Evolutionary conservation across 176 grass and related monocot species (phyloP).

Genomic region (Pontederia crassipes): DNA sequence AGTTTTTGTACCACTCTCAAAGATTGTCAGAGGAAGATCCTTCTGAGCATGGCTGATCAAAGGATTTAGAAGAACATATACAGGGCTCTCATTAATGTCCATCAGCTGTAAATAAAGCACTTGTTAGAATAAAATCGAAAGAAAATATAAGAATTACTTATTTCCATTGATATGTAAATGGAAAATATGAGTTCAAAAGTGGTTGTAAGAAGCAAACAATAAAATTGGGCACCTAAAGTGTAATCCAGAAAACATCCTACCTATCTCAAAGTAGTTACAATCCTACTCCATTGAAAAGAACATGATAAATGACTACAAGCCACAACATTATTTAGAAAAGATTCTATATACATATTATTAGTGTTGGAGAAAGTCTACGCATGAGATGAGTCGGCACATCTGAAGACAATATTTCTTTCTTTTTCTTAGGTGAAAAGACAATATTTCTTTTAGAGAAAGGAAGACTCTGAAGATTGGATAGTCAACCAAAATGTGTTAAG

Average conservation of each 20-base stretch:
- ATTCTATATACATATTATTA: too few relatives aligned
- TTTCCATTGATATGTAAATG: not conserved
- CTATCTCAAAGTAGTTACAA: not conserved
- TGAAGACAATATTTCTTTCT: too few relatives aligned
- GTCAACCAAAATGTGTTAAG: too few relatives aligned
- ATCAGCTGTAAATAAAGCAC: constrained; percentile 53
- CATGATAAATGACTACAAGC: not conserved
- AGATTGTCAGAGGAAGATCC: constrained; percentile 89
- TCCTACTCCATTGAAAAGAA: not conserved
- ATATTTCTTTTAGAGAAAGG: too few relatives aligned
- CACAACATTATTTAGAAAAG: not conserved
- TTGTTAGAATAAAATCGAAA: constrained; percentile 13
- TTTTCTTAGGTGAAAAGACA: too few relatives aligned
- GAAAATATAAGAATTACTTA: constrained; percentile 7
- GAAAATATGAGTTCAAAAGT: not conserved
- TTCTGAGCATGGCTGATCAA: constrained; percentile 89
- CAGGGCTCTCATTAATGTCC: constrained; percentile 93
- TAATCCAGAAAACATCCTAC: too few relatives aligned
- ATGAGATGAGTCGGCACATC: too few relatives aligned
- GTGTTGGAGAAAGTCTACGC: too few relatives aligned
- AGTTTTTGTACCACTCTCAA: constrained; percentile 70
- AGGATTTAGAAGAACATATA: constrained; percentile 97
- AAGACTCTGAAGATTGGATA: too few relatives aligned
- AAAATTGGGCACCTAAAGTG: too few relatives aligned
- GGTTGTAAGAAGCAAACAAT: not conserved